Conservation (phyloP, 2,329 filamentous ascomycete species). For the Xylaria sp. region DNA sequence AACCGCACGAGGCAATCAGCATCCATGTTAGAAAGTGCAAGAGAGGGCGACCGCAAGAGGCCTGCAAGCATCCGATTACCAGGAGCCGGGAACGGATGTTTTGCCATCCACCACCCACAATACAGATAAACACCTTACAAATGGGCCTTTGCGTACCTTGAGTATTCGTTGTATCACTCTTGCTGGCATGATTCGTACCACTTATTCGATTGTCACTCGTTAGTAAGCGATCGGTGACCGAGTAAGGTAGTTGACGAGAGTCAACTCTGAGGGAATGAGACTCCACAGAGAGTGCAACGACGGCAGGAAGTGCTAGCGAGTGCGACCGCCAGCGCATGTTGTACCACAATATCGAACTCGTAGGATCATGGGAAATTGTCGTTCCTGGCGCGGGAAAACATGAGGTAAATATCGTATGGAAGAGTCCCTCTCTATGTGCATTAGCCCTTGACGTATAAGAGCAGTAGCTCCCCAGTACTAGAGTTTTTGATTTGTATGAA, state of each 20-base stretch:
- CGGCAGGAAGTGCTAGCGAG: conserved; percentile 47
- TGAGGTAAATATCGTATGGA: conserved; percentile 22
- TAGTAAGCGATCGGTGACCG: conserved; percentile 32
- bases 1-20: conserved; percentile 33
- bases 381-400: conserved; percentile 4
- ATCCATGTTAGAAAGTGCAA: conserved; percentile 27
- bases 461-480: conserved; percentile 21
- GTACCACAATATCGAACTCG: conserved; percentile 42
- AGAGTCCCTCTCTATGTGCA: conserved; percentile 1
- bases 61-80: conserved; percentile 29
- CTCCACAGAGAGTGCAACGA: conserved; percentile 44
- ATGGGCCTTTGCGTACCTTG: conserved; percentile 27
- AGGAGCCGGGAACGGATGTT: conserved; percentile 33
- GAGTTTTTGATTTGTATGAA: conserved; percentile 16
- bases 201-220: conserved; percentile 15
- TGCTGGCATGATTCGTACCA: conserved; percentile 5
- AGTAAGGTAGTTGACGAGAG: conserved; percentile 21
- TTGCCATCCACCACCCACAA: conserved; percentile 27
- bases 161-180: conserved; percentile 14
- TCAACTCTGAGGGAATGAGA: conserved; percentile 23
- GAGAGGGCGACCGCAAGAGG: conserved; percentile 22
- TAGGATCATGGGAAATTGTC: conserved; percentile 41
- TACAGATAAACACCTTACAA: conserved; percentile 15
- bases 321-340: conserved; percentile 45
- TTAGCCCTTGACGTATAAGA: conserved; percentile 10